Conservation (phyloP, 345 rosid species). For the Acer yangbiense region DNA sequence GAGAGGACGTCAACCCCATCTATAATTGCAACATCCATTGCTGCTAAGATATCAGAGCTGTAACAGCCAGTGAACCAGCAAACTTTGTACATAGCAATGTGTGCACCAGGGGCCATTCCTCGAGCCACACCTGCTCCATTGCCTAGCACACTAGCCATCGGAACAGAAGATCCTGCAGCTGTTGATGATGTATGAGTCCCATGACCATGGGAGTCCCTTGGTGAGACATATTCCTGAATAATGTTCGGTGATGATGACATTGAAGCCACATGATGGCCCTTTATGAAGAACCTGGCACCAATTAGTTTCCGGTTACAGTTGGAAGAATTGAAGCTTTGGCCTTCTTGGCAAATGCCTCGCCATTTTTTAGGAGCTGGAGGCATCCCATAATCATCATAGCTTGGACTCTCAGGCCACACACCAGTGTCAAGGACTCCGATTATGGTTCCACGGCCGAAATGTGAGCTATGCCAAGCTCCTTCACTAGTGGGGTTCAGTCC, state of each 20-base stretch:
- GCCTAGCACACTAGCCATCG: conserved; percentile 69
- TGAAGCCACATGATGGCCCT: conserved; percentile 73
- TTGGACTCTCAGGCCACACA: conserved; percentile 93
- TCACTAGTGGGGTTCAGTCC: conserved; percentile 52
- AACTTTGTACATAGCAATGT: conserved; percentile 83
- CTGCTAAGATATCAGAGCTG: conserved; percentile 89
- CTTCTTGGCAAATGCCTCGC: conserved; percentile 83
- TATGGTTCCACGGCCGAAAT: conserved; percentile 63
- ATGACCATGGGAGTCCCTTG: conserved; percentile 82
- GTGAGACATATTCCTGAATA: conserved; percentile 63
- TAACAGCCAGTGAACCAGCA: conserved; percentile 89
- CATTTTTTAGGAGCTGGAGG: conserved; percentile 69
- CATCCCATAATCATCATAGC: conserved; percentile 74
- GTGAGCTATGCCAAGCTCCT: conserved; percentile 62
- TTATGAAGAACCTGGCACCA: conserved; percentile 81
- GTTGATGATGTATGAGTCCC: conserved; percentile 95
- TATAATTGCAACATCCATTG: conserved; percentile 74
- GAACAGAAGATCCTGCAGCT: conserved; percentile 75
- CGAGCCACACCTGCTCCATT: conserved; percentile 77
- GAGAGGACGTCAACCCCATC: conserved; percentile 89
- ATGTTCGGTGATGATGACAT: conserved; percentile 34
- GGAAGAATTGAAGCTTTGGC: conserved; percentile 55
- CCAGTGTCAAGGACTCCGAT: conserved; percentile 88
- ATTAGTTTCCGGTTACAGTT: conserved; percentile 79
- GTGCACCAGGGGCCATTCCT: conserved; percentile 89